A percentile compares a stretch with the other conserved stretches of the same genome.
Conservation (phyloP, 2,329 filamentous ascomycete species). For the Colletotrichum karsti region DNA sequence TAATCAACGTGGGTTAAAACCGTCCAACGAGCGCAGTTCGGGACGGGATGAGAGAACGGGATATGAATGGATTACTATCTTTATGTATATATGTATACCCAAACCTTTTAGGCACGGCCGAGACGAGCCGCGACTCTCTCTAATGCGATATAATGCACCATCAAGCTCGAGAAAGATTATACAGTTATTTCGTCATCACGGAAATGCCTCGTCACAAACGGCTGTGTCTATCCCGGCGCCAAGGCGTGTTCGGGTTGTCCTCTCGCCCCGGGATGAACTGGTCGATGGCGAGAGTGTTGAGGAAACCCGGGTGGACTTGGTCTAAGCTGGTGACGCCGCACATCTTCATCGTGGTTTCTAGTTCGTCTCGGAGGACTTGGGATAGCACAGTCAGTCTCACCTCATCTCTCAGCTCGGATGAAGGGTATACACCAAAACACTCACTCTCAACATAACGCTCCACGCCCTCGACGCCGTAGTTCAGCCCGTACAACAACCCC, state of each 20-base stretch:
- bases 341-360: constrained; percentile 73
- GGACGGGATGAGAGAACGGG: not conserved
- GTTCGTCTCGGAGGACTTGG: constrained; percentile 64
- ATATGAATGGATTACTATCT: not conserved
- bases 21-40: not conserved
- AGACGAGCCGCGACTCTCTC: not conserved
- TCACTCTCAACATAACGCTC: constrained; percentile 61
- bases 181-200: not conserved
- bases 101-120: not conserved
- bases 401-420: not conserved
- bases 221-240: constrained; percentile 40
- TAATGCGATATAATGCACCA: not conserved
- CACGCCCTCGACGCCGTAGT: constrained; percentile 68
- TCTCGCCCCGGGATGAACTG: constrained; percentile 51
- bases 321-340: constrained; percentile 69
- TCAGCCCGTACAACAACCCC: constrained; percentile 66
- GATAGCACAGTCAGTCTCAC: not conserved
- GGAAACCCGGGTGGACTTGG: constrained; percentile 67
- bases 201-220: constrained; percentile 32
- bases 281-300: constrained; percentile 63
- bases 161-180: not conserved
- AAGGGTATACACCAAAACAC: constrained; percentile 32
- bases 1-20: too few species aligned
- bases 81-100: constrained; percentile 15
- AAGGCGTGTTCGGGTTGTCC: constrained; percentile 55